Evolutionary conservation across 495 filamentous ascomycete species (phyloP).

Genomic region (Hypomontagnella monticulosa): DNA sequence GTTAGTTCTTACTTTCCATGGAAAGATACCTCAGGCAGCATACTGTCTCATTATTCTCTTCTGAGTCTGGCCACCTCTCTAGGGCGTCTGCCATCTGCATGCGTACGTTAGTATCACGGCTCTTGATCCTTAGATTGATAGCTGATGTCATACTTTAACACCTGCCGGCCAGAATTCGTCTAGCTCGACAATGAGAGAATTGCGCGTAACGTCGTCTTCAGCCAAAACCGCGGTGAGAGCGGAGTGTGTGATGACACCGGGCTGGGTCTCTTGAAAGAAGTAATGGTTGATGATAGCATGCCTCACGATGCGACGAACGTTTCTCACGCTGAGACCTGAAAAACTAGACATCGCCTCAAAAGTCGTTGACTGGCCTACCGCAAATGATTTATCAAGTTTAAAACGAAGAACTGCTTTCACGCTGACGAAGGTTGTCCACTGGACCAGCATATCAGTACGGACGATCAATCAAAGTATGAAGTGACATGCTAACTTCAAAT

Average conservation of each 20-base stretch:
- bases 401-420: conserved; percentile 38
- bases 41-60: conserved; percentile 42
- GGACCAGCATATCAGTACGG: background rate
- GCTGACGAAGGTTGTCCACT: conserved; percentile 37
- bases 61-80: conserved; percentile 37
- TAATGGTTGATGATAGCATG: conserved; percentile 40
- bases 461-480: background rate
- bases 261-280: conserved; percentile 30
- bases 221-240: conserved; percentile 28
- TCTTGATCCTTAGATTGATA: background rate
- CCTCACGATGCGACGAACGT: conserved; percentile 30
- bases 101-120: conserved; percentile 1
- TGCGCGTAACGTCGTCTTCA: conserved; percentile 14
- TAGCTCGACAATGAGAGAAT: conserved; percentile 26
- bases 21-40: background rate
- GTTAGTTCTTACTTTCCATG: background rate
- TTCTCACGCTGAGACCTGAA: conserved; percentile 25
- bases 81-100: conserved; percentile 38
- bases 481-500: conserved; percentile 8
- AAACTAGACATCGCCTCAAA: conserved; percentile 35
- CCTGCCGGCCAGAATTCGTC: conserved; percentile 41
- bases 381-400: conserved; percentile 35
- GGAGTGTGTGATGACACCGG: conserved; percentile 34
- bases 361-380: conserved; percentile 26
- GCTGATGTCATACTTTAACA: conserved; percentile 28